Percentiles rank a stretch among this genome's conserved stretches.
Evolutionary conservation across 805 yeast species (phyloP).

Genomic region (Yamadazyma ubonensis): DNA sequence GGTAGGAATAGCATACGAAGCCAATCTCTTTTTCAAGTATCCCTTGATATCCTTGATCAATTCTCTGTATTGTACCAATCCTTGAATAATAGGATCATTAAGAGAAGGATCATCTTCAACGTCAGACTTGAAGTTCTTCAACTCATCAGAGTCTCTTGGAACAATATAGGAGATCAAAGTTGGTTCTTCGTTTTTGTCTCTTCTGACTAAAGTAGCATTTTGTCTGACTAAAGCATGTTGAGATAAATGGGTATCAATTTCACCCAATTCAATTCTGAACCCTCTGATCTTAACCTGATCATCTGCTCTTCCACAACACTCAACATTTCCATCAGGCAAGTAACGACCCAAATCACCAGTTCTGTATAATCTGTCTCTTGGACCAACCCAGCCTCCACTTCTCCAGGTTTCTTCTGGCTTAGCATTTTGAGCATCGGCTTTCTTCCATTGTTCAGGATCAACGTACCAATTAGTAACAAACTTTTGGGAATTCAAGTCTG

Average conservation of each 20-base stretch:
- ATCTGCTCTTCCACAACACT: slow-evolving; percentile 98
- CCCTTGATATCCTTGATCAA: slow-evolving; percentile 77
- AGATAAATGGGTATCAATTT: slow-evolving; percentile 94
- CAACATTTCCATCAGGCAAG: slow-evolving; percentile 95
- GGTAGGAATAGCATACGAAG: slow-evolving; percentile 91
- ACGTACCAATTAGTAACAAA: slow-evolving; percentile 92
- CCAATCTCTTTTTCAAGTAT: slow-evolving; percentile 79
- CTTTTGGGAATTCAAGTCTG: slow-evolving; percentile 83
- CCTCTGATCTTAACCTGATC: slow-evolving; percentile 99
- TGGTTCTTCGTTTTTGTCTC: slow-evolving; percentile 91
- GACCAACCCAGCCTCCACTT: slow-evolving; percentile 78
- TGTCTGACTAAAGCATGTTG: slow-evolving; percentile 92
- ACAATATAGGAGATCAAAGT: slow-evolving; percentile 89
- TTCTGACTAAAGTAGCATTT: slow-evolving; percentile 86
- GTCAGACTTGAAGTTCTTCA: slow-evolving; percentile 49
- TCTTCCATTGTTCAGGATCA: slow-evolving; percentile 60
- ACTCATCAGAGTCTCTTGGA: slow-evolving; percentile 55
- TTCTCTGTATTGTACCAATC: slow-evolving; percentile 71
- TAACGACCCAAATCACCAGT: slow-evolving; percentile 98
- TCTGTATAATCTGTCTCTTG: slow-evolving; percentile 92
- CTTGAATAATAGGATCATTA: slow-evolving; percentile 68
- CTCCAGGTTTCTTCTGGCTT: slow-evolving; percentile 60
- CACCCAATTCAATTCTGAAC: slow-evolving; percentile 96
- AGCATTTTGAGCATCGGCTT: slow-evolving; percentile 47
- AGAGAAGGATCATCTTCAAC: slow-evolving; percentile 39